These are phyloP conservation scores for Penicillium sp. DNA, from an alignment of 2,329 filamentous ascomycete species.

Conservation along the genomic window DNA sequence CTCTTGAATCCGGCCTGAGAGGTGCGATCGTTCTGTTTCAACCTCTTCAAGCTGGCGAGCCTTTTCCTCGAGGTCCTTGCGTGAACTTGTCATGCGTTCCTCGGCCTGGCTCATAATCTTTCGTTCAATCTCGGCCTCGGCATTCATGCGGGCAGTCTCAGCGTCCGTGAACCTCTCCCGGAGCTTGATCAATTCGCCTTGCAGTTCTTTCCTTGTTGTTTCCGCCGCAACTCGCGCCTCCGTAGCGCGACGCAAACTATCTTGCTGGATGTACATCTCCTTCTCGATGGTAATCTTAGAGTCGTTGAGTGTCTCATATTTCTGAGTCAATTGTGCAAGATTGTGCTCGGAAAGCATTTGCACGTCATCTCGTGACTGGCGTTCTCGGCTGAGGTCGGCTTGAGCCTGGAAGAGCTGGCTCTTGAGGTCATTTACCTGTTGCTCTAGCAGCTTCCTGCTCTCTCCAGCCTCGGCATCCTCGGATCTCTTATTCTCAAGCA, in stretches of 20 bases:
- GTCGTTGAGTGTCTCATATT: conserved; percentile 84
- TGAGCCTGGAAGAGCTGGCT: conserved; percentile 80
- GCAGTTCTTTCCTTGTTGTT: conserved; percentile 83
- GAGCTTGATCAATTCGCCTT: conserved; percentile 77
- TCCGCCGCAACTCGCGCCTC: conserved; percentile 79
- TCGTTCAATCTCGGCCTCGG: conserved; percentile 76
- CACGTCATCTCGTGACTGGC: conserved; percentile 91
- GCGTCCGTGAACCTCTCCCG: conserved; percentile 80
- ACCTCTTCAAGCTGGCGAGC: conserved; percentile 74
- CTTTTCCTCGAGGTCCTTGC: conserved; percentile 77
- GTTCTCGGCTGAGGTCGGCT: conserved; percentile 83
- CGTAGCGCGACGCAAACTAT: conserved; percentile 80
- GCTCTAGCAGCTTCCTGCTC: conserved; percentile 77
- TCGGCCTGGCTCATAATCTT: conserved; percentile 74
- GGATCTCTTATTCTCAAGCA: conserved; percentile 83
- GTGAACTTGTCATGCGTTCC: conserved; percentile 75
- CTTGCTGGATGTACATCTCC: conserved; percentile 93
- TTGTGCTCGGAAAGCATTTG: conserved; percentile 89
- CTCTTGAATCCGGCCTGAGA: conserved; percentile 78
- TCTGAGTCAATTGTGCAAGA: conserved; percentile 74
- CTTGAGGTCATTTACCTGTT: conserved; percentile 85
- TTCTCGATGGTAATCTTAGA: conserved; percentile 98
- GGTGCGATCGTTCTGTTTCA: conserved; percentile 72
- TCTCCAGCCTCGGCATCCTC: conserved; percentile 84
- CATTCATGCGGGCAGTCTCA: conserved; percentile 81